Percentiles rank a stretch among this genome's conserved stretches.
phyloP scores from a whole-genome alignment of 257 asterid genomes.

The Petrea volubilis region DNA sequence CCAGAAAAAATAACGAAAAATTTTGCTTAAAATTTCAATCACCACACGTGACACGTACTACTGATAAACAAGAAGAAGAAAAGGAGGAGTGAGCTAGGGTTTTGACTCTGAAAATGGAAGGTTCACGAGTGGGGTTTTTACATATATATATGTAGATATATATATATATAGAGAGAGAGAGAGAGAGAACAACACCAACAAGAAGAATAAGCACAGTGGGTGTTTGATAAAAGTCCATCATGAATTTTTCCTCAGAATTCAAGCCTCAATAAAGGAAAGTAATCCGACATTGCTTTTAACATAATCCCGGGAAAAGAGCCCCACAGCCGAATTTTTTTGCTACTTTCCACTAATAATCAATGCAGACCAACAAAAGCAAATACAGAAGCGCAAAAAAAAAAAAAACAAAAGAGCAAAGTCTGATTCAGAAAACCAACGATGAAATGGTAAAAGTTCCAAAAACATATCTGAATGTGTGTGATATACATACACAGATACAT shows the following conservation, averaged over 20 bases:
- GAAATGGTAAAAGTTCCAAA: constrained; percentile 15
- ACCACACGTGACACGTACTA: not conserved
- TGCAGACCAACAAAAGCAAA: constrained; percentile 28
- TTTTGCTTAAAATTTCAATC: not conserved
- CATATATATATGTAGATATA: too few species aligned
- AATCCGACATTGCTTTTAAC: constrained; percentile 43
- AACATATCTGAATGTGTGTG: not conserved
- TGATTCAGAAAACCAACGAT: constrained; percentile 21
- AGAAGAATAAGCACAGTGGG: not conserved
- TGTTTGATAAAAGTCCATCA: constrained; percentile 11
- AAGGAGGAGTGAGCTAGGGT: constrained; percentile 14
- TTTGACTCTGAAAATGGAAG: constrained; percentile 31
- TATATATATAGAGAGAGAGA: constrained; percentile 6
- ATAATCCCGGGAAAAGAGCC: constrained; percentile 43
- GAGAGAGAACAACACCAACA: constrained; percentile 17
- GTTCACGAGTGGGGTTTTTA: constrained; percentile 19
- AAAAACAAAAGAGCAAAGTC: constrained; percentile 25
- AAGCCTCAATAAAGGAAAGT: constrained; percentile 38
- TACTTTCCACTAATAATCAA: constrained; percentile 30
- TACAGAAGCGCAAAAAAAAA: constrained; percentile 21
- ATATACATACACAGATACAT: not conserved
- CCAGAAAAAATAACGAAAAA: not conserved
- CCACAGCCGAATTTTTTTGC: constrained; percentile 32
- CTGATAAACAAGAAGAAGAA: too few species aligned
- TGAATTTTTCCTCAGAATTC: constrained; percentile 27